phyloP scores from a whole-genome alignment of 805 yeast genomes.

The Metahyphopichia silvanorum region DNA sequence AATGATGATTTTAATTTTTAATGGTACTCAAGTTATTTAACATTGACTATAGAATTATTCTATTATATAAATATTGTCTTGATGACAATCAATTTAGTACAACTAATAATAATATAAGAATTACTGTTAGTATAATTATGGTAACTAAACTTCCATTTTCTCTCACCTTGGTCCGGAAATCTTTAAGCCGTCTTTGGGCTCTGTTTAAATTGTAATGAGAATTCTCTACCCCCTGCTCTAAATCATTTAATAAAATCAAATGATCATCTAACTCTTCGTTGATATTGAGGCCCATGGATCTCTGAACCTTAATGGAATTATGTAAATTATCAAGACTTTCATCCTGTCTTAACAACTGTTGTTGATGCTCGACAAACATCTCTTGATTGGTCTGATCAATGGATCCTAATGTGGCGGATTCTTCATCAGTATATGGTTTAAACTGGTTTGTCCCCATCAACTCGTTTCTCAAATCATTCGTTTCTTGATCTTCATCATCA shows the following conservation, averaged over 20 bases:
- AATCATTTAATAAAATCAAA: constrained; percentile 36
- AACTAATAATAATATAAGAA: constrained; percentile 36
- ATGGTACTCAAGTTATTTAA: constrained; percentile 1
- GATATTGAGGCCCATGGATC: constrained; percentile 36
- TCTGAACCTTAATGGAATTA: constrained; percentile 32
- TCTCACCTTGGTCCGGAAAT: constrained; percentile 28
- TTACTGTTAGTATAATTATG: constrained; percentile 37
- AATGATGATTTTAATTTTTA: constrained; percentile 44
- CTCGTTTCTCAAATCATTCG: constrained; percentile 21
- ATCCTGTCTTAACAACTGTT: constrained; percentile 37
- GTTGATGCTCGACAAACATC: constrained; percentile 42
- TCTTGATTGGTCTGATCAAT: constrained; percentile 30
- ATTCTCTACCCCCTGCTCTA: constrained; percentile 39
- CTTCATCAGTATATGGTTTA: constrained; percentile 32
- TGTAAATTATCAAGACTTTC: constrained; percentile 31
- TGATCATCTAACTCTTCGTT: constrained; percentile 41
- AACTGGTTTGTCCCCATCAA: constrained; percentile 34
- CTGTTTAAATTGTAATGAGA: constrained; percentile 27
- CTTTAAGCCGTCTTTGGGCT: constrained; percentile 26
- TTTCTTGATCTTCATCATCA: constrained; percentile 15
- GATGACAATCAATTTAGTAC: constrained; percentile 29
- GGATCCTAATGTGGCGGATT: constrained; percentile 18
- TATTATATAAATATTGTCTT: not conserved
- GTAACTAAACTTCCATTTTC: constrained; percentile 45
- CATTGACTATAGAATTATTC: not conserved